These are phyloP conservation scores for Monilinia polystroma DNA, from an alignment of 2,329 filamentous ascomycete genomes.

Conservation along the genomic window DNA sequence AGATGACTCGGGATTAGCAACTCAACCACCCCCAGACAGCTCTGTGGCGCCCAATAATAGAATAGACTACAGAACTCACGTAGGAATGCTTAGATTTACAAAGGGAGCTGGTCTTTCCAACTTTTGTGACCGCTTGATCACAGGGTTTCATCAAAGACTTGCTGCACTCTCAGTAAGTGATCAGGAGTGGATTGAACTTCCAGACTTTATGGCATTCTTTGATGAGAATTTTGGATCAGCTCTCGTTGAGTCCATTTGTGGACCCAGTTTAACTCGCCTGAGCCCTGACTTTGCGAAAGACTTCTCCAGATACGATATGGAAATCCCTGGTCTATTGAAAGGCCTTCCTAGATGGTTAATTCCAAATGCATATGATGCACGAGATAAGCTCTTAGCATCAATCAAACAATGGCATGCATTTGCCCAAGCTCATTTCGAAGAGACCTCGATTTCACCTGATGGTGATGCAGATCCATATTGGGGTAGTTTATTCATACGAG, in stretches of 20 bases:
- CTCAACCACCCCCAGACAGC: not conserved
- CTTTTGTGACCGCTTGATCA: not conserved
- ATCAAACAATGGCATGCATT: not conserved
- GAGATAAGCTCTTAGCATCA: not conserved
- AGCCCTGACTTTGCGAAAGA: not conserved
- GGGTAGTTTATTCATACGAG: not conserved
- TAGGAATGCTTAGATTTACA: not conserved
- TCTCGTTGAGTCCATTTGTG: not conserved
- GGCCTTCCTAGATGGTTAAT: not conserved
- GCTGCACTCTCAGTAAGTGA: not conserved
- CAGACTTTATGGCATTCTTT: not conserved
- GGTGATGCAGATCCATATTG: constrained; percentile 1
- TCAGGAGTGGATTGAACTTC: not conserved
- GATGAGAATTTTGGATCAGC: not conserved
- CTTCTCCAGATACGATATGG: not conserved
- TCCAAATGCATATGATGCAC: not conserved
- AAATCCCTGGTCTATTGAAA: not conserved
- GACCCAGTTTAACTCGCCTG: not conserved
- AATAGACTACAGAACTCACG: not conserved
- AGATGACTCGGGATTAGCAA: not conserved
- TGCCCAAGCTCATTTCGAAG: not conserved
- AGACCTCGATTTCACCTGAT: not conserved
- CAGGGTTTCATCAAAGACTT: not conserved
- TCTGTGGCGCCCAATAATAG: not conserved
- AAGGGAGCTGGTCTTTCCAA: not conserved